These are phyloP conservation scores for Neonectria neomacrospora DNA, from an alignment of 2,329 filamentous ascomycete genomes.

Conservation along the genomic window DNA sequence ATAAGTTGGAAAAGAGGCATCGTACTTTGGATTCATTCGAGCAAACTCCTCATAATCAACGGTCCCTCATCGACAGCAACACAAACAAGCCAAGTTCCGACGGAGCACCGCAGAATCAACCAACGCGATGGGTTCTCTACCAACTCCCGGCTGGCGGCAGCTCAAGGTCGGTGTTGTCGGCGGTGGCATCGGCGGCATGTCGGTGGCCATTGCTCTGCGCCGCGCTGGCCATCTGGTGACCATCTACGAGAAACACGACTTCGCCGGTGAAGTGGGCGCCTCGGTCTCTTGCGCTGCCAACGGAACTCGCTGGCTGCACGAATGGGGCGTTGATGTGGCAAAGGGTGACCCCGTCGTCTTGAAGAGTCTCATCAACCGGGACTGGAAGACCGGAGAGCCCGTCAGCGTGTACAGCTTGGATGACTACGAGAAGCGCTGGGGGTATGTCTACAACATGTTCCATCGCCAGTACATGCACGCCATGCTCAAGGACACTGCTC, in stretches of 20 bases:
- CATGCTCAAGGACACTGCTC: conserved; percentile 71
- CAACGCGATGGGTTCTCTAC: conserved; percentile 42
- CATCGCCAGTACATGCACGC: conserved; percentile 75
- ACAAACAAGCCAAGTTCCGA: background rate
- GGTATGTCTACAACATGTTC: conserved; percentile 75
- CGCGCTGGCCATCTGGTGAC: conserved; percentile 62
- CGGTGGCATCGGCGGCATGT: conserved; percentile 61
- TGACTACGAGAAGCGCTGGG: conserved; percentile 74
- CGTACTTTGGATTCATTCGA: background rate
- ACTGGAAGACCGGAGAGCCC: conserved; percentile 76
- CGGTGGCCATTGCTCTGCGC: conserved; percentile 58
- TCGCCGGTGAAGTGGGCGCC: conserved; percentile 74
- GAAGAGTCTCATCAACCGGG: conserved; percentile 73
- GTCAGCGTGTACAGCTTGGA: conserved; percentile 71
- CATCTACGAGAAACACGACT: conserved; percentile 74
- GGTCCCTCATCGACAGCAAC: conserved; percentile 5
- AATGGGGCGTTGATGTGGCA: conserved; percentile 73
- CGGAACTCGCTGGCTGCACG: conserved; percentile 74
- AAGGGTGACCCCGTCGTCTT: conserved; percentile 74
- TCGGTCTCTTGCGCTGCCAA: conserved; percentile 77
- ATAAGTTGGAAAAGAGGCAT: conserved; percentile 23
- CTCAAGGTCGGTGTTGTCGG: conserved; percentile 59
- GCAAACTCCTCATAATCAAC: conserved; percentile 1
- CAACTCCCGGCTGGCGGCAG: conserved; percentile 53
- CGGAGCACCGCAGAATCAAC: conserved; percentile 10